Evolutionary conservation across 345 rosid genomes (phyloP), one percentile per base, ranked within the genome.

Genomic region (Hypericum androsaemum): DNA sequence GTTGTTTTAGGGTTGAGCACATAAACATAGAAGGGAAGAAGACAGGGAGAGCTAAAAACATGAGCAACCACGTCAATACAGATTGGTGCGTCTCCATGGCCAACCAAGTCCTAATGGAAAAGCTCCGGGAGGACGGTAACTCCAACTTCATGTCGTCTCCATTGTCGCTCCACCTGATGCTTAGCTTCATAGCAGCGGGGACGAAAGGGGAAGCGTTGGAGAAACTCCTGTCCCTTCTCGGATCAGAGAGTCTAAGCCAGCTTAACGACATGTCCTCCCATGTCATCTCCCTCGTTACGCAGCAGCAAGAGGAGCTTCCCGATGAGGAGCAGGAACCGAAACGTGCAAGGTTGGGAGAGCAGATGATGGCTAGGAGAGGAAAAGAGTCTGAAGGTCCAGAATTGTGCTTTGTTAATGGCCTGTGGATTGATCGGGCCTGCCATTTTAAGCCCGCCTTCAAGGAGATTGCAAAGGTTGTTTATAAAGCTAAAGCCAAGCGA

Each of bases 171-270:
- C 50, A 46, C 50, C 22, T 32, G 28, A 46, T 46, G 50, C 22
- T 46, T 7, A 51, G 68, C 62, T 57, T 64, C 1, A 11, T 52
- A 28, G 68, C 62, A 32, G 47, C 41, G 12, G 68, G 68, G 10
- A 45, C 58, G 10, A 46, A 11, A 4, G 68, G 68, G 10, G 47
- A 57, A 28, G 58, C 68, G 32, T 22, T 52, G 7, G 32, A 52
- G 7, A 40, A 53, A 12, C 43, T 64, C 39, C 69, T 53, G 39
- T 28, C 43, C 37, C 58, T 15, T 52, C 37, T 58, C 13, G 55
- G 57, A 38, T 15, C 52, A 10, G 16, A 41, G 39, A 41, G 43
- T 47, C 2, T 40, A 8, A 16, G 35, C 5, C 58, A 64, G 13
- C 54, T 64, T 7, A 58, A 35, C 16, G 11, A 15, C 11, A 8